These are phyloP conservation scores for Xylaria sp. DNA, from an alignment of 2,329 filamentous ascomycete genomes.

Conservation along the genomic window DNA sequence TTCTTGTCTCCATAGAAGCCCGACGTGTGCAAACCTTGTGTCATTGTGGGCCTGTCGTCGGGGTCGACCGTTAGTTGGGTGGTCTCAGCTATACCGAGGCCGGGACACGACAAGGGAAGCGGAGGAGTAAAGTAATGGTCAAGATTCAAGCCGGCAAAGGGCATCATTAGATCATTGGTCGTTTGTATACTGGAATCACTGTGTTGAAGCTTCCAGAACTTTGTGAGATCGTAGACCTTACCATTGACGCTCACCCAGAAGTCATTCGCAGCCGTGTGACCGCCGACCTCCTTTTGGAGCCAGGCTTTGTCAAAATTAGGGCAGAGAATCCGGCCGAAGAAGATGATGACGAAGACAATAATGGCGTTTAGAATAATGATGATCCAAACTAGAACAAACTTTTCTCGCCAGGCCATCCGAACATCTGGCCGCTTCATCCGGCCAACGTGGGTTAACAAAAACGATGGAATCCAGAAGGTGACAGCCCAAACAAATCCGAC, in stretches of 20 bases:
- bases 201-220: constrained; percentile 88
- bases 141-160: constrained; percentile 80
- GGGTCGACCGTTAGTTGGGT: constrained; percentile 57
- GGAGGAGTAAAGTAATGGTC: constrained; percentile 88
- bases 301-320: constrained; percentile 93
- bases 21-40: constrained; percentile 73
- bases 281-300: constrained; percentile 74
- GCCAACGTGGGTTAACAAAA: constrained; percentile 79
- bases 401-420: constrained; percentile 97
- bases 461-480: constrained; percentile 96
- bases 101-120: constrained; percentile 75
- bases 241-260: constrained; percentile 91
- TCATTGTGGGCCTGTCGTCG: constrained; percentile 63
- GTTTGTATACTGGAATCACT: constrained; percentile 76
- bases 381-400: constrained; percentile 81
- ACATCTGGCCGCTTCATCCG: constrained; percentile 98
- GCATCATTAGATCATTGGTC: constrained; percentile 73
- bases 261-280: constrained; percentile 77
- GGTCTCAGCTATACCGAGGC: constrained; percentile 70
- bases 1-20: constrained; percentile 68
- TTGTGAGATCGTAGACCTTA: constrained; percentile 88
- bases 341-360: constrained; percentile 92
- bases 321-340: constrained; percentile 84
- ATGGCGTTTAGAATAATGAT: constrained; percentile 83
- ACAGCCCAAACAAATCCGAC: constrained; percentile 82